Base-by-base conservation (phyloP, 169 alveolate genomes). In the Plasmodium gonderi region DNA sequence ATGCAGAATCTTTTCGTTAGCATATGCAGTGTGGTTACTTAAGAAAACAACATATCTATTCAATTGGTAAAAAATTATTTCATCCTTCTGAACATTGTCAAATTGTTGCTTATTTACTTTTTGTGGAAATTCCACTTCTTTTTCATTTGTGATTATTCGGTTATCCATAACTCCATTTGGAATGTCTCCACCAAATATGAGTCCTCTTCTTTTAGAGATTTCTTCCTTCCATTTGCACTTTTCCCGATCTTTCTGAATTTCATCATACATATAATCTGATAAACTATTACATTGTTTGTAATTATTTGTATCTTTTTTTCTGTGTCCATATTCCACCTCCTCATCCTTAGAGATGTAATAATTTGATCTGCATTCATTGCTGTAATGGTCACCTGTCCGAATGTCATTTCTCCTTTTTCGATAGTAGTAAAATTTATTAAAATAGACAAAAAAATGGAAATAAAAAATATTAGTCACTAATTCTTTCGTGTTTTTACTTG, bases 11-110 rank as follows among this genome's bases (percentile, higher is more conserved):
- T 83, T 83, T 40, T 83, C 77, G 17, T 36, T 69, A 38, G 65
- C 54, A 60, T 64, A 83, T 14, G 17, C 23, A 20, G 92, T 79
- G 40, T 83, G 83, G 29, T 83, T 83, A 8, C 83, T 69, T 29
- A 83, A 42, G 42, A 83, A 83, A 29, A 83, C 60, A 33, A 83
- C 75, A 76, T 69, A 83, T 5, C 83, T 72, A 40, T 83, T 83
- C 65, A 83, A 60, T 40, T 83, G 77, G 7, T 8, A 1, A 69
- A 83, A 72, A 0, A 49, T 68, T 74, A 47, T 51, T 26, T 81
- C 60, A 29, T 81, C 40, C 33, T 54, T 44, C 17, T 45, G n/a
- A 23, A 0, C 26, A 0, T 29, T 12, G 26, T 60, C 12, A 23
- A 29, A 29, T 8, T 36, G 9, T 20, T 1, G 72, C 17, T 2